Conservation (phyloP, 139 green algal species). For the Klebsormidium nitens region DNA sequence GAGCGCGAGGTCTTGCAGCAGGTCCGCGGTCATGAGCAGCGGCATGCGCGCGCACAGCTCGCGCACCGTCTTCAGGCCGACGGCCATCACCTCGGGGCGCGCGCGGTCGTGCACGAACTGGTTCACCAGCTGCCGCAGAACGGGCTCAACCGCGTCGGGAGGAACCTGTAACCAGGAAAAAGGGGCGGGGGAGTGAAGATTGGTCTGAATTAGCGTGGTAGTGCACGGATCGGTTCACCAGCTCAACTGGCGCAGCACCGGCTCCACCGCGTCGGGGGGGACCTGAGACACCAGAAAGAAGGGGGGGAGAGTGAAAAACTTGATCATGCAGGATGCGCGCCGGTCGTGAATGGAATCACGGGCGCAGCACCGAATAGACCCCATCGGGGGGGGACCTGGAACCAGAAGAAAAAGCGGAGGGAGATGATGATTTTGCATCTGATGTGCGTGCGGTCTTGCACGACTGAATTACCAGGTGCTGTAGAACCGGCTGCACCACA, state of each 20-base stretch:
- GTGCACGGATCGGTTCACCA: constrained; percentile 94
- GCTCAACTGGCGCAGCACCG: constrained; percentile 82
- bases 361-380: too few species aligned
- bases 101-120: constrained; percentile 90
- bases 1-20: constrained; percentile 78
- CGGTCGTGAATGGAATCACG: too few species aligned
- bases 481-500: too few species aligned
- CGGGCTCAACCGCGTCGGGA: constrained; percentile 75
- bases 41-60: constrained; percentile 81
- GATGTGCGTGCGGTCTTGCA: too few species aligned
- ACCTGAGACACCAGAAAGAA: too few species aligned
- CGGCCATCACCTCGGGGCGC: constrained; percentile 59
- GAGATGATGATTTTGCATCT: too few species aligned
- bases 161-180: constrained; percentile 75
- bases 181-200: too few species aligned
- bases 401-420: too few species aligned
- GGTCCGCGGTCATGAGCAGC: constrained; percentile 75
- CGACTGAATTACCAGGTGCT: too few species aligned
- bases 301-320: too few species aligned
- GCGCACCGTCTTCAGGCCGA: constrained; percentile 85
- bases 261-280: constrained; percentile 78
- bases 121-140: constrained; percentile 90
- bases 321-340: too few species aligned
- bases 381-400: too few species aligned
- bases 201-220: constrained; percentile 66